phyloP scores from a whole-genome alignment of 345 rosid species.

The Salix suchowensis region DNA sequence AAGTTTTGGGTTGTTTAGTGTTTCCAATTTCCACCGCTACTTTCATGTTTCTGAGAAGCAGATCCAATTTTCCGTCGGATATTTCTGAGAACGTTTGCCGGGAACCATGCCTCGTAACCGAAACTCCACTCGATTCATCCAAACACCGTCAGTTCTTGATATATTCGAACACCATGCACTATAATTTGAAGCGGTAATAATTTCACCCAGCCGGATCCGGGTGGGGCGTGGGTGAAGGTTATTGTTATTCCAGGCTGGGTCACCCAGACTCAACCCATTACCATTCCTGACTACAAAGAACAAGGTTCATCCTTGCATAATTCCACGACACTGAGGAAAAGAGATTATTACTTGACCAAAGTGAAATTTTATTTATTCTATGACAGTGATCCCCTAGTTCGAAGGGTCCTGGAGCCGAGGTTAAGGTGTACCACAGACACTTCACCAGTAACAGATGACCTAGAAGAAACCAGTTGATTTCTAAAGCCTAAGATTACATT shows the following conservation, averaged over 20 bases:
- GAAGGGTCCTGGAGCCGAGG: neutral
- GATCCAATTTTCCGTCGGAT: no score
- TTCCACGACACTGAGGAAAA: neutral
- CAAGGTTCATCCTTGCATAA: neutral
- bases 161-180: neutral
- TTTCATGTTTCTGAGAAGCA: neutral
- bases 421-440: neutral
- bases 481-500: neutral
- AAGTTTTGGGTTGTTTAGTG: slow-evolving; percentile 65
- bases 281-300: neutral
- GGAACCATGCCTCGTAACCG: no score
- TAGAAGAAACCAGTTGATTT: neutral
- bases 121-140: neutral
- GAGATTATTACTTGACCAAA: neutral
- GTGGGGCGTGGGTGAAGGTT: no score
- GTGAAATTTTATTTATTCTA: neutral
- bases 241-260: neutral
- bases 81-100: no score
- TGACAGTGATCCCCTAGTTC: neutral
- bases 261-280: neutral
- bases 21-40: neutral
- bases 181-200: neutral
- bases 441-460: neutral
- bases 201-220: neutral
- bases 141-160: neutral